Conservation (phyloP, 179 eudicot species). For the Silene vulgaris region DNA sequence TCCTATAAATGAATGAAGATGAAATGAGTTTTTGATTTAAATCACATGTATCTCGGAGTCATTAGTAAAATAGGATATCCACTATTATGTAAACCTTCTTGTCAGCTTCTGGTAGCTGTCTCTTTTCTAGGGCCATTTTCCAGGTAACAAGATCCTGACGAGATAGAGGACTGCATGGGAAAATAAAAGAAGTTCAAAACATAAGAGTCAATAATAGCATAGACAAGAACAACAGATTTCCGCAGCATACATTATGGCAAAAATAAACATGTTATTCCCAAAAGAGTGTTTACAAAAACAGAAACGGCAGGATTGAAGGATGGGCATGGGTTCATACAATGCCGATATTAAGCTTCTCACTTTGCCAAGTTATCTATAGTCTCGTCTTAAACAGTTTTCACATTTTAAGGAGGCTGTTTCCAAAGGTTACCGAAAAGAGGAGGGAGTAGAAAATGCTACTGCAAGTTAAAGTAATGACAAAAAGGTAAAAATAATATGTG, state of each 20-base stretch:
- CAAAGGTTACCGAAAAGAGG: too few relatives aligned
- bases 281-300: conserved; percentile 2
- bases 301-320: background rate
- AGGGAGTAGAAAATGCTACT: too few relatives aligned
- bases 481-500: background rate
- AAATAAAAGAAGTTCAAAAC: conserved; percentile 1
- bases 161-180: conserved; percentile 64
- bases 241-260: background rate
- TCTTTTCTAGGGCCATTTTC: conserved; percentile 93
- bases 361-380: too few relatives aligned
- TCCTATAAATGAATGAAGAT: conserved; percentile 34
- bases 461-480: background rate
- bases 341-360: too few relatives aligned
- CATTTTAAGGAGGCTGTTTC: too few relatives aligned
- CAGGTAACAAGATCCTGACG: conserved; percentile 98
- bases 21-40: background rate
- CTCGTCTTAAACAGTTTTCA: too few relatives aligned
- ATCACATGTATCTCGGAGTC: background rate
- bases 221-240: background rate
- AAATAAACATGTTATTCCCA: background rate
- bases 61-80: background rate
- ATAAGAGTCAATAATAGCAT: conserved; percentile 7
- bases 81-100: conserved; percentile 48
- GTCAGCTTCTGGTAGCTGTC: conserved; percentile 71
- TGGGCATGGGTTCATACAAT: too few relatives aligned